Evolutionary conservation across 1,284 basidiomycete species (phyloP), one percentile per base, ranked within the genome.

Genomic region (Cryptococcus sp.): DNA sequence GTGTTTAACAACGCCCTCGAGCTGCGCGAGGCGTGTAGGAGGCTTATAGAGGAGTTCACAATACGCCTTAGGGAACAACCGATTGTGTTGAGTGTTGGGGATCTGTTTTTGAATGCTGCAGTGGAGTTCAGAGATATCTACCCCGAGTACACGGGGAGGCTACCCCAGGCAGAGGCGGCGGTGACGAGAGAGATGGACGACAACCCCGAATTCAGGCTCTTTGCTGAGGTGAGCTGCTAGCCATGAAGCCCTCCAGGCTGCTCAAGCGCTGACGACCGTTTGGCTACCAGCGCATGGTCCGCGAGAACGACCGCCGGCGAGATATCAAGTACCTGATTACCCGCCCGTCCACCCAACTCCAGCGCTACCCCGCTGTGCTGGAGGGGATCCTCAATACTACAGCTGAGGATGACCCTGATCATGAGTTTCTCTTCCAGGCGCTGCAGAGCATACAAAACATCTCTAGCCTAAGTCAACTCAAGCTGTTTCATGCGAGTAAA

Each of bases 1-100:
- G 86, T 97, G 0, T 96, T 98, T 66, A 85, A 87, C 38, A 97
- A 96, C 70, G 84, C 95, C 40, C 78, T 87, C 11, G 88, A 92
- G 64, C 78, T 98, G 11, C 84, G 88, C 2, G 86, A 88, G 68
- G 88, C 88, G 65, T 94, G 91, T 62, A 82, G 85, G 11, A 81
- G 85, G 2, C 79, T 98, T 21, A 80, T 98, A 24, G 91, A 96
- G 67, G 83, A 87, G 36, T 83, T 98, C 78, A 85, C 87, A 53
- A 87, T 93, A 21, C 84, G 93, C 24, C 90, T 97, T 70, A 82
- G 91, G 46, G 93, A 97, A 73, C 62, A 64, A 42, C 55, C 90
- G 0, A 82, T 97, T 48, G 87, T 97, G 43, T 84, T 87, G 60
- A 82, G 82, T 46, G 88, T 98, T 46, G 95, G 94, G 0, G 93